Conservation (phyloP, 768 basidiomycete genomes). For the Psilocybe sp. region DNA sequence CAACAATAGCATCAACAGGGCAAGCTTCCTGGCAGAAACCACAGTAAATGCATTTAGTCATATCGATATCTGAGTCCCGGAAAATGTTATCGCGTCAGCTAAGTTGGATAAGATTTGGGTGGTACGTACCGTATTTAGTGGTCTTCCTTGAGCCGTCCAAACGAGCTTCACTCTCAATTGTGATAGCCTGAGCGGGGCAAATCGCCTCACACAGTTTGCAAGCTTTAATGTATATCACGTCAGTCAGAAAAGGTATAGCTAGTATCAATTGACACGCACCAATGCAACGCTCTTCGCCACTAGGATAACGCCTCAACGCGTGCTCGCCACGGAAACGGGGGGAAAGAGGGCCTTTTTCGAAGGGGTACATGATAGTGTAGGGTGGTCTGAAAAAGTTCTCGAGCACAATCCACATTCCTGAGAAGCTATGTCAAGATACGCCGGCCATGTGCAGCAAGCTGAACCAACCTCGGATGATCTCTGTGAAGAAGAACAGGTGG, state of each 20-base stretch:
- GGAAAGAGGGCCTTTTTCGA: conserved; percentile 96
- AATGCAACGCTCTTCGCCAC: conserved; percentile 97
- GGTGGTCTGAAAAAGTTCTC: conserved; percentile 93
- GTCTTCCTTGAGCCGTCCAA: conserved; percentile 94
- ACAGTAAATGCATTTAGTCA: conserved; percentile 99
- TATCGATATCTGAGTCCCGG: conserved; percentile 79
- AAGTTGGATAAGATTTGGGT: conserved; percentile 5
- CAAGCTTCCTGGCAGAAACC: conserved; percentile 99
- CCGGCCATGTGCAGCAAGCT: neutral
- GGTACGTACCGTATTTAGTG: conserved; percentile 85
- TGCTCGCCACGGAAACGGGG: conserved; percentile 99
- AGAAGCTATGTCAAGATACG: conserved; percentile 12
- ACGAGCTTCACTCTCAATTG: conserved; percentile 96
- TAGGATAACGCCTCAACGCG: conserved; percentile 93
- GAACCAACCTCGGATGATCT: conserved; percentile 86
- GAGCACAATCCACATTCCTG: conserved; percentile 97
- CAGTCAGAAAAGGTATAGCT: neutral
- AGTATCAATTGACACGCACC: conserved; percentile 50
- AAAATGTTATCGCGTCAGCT: neutral
- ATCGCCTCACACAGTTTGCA: conserved; percentile 99
- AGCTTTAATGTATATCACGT: conserved; percentile 43
- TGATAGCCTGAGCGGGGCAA: conserved; percentile 98
- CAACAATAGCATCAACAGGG: conserved; percentile 98
- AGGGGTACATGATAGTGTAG: conserved; percentile 98
- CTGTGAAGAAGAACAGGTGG: conserved; percentile 97